Percentiles rank a stretch among this genome's conserved stretches.
These are phyloP conservation scores for Amoebophrya sp. DNA, from an alignment of 169 alveolate species.

Conservation along the genomic window DNA sequence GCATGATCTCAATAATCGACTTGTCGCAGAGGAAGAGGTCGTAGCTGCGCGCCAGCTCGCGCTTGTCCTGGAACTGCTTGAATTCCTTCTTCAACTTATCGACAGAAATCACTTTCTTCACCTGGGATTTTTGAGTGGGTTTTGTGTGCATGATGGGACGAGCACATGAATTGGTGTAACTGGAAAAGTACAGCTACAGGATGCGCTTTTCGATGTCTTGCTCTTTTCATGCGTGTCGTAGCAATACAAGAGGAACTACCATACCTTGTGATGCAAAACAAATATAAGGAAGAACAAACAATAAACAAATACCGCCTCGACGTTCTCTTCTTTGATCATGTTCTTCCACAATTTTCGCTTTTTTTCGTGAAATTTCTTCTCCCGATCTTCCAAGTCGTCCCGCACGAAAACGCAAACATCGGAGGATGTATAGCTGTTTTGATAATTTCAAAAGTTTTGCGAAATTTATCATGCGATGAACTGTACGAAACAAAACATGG, in stretches of 20 bases:
- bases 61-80: conserved; percentile 45
- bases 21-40: conserved; percentile 53
- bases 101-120: conserved; percentile 42
- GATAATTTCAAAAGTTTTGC: too few relatives aligned
- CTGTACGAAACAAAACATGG: too few relatives aligned
- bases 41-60: conserved; percentile 44
- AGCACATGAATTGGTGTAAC: too few relatives aligned
- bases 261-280: too few relatives aligned
- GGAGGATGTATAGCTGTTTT: neutral
- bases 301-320: neutral
- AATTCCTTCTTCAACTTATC: conserved; percentile 49
- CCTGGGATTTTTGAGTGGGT: too few relatives aligned
- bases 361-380: neutral
- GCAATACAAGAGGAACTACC: too few relatives aligned
- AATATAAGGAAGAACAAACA: too few relatives aligned
- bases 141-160: too few relatives aligned
- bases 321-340: neutral
- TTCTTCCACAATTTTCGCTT: conserved; percentile 4
- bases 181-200: too few relatives aligned
- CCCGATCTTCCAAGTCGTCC: neutral
- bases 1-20: conserved; percentile 51
- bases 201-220: too few relatives aligned
- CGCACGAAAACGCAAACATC: neutral
- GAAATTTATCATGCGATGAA: too few relatives aligned
- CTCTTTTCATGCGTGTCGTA: too few relatives aligned